Evolutionary conservation across 441 rosid species (phyloP).

Genomic region (Kokia cookei): DNA sequence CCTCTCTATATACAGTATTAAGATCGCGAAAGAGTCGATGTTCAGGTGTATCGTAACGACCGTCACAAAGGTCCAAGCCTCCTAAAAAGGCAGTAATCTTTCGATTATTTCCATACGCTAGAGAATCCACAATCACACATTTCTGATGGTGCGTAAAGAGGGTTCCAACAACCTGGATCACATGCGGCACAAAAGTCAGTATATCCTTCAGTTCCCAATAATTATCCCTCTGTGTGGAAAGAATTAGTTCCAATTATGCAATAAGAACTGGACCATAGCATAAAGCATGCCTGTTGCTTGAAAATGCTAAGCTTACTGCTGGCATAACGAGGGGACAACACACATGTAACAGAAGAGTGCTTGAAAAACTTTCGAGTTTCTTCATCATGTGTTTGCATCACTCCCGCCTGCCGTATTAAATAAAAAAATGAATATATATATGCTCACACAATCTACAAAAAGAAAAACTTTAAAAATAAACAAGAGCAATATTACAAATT

Average conservation of each 20-base stretch:
- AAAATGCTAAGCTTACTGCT: constrained; percentile 95
- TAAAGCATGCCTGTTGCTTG: constrained; percentile 90
- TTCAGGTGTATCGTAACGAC: constrained; percentile 82
- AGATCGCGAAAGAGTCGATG: constrained; percentile 65
- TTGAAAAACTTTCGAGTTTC: constrained; percentile 81
- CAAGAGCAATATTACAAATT: too few relatives aligned
- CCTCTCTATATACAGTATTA: constrained; percentile 50
- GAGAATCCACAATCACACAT: constrained; percentile 81
- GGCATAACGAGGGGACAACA: constrained; percentile 85
- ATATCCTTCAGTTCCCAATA: not conserved
- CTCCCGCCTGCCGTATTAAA: constrained; percentile 43
- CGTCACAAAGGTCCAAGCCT: constrained; percentile 88
- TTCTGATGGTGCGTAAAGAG: constrained; percentile 86
- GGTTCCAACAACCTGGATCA: constrained; percentile 79
- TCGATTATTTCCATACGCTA: constrained; percentile 66
- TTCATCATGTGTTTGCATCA: constrained; percentile 91
- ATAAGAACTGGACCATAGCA: constrained; percentile 19
- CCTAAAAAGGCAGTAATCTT: constrained; percentile 72
- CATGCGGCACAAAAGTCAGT: constrained; percentile 5
- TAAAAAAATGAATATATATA: not conserved
- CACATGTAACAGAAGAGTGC: constrained; percentile 79
- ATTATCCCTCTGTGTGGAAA: not conserved
- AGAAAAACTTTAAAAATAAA: too few relatives aligned
- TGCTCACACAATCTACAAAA: too few relatives aligned
- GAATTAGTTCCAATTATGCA: not conserved